Evolutionary conservation across 257 asterid species (phyloP).

Genomic region (Solanum paucissectum): DNA sequence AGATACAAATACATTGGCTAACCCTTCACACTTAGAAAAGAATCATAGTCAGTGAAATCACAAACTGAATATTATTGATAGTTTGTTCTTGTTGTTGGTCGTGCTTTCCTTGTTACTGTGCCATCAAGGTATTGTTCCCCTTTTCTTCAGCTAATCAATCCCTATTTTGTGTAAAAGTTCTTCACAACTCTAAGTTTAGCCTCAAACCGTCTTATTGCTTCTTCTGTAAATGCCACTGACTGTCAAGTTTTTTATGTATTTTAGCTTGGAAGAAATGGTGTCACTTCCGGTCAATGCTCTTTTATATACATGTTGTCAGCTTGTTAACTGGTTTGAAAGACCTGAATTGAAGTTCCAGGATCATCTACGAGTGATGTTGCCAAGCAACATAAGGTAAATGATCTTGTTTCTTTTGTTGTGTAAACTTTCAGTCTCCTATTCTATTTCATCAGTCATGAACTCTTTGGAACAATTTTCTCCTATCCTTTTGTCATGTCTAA

Average conservation of each 20-base stretch:
- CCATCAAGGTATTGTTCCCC: slow-evolving; percentile 37
- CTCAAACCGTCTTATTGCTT: neutral
- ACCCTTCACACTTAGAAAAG: too few species aligned
- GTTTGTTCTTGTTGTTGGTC: slow-evolving; percentile 57
- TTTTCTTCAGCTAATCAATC: neutral
- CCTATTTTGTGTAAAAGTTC: neutral
- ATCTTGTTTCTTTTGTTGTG: neutral
- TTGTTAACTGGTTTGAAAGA: slow-evolving; percentile 50
- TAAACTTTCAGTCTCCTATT: neutral
- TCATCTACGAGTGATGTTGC: slow-evolving; percentile 66
- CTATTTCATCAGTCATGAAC: neutral
- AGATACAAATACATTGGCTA: too few species aligned
- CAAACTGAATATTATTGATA: slow-evolving; percentile 49
- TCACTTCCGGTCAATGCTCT: slow-evolving; percentile 63
- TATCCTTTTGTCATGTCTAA: too few species aligned
- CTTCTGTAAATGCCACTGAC: neutral
- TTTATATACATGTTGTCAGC: slow-evolving; percentile 58
- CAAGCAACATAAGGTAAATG: slow-evolving; percentile 52
- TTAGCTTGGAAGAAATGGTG: slow-evolving; percentile 53
- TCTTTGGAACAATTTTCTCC: too few species aligned
- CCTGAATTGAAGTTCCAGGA: slow-evolving; percentile 69
- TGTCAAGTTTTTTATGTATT: neutral
- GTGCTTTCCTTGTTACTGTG: slow-evolving; percentile 56
- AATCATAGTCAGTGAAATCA: too few species aligned
- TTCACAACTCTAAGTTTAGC: neutral